Conservation (phyloP, 1,139 yeast species). For the Geotrichum cucujoidarum region DNA sequence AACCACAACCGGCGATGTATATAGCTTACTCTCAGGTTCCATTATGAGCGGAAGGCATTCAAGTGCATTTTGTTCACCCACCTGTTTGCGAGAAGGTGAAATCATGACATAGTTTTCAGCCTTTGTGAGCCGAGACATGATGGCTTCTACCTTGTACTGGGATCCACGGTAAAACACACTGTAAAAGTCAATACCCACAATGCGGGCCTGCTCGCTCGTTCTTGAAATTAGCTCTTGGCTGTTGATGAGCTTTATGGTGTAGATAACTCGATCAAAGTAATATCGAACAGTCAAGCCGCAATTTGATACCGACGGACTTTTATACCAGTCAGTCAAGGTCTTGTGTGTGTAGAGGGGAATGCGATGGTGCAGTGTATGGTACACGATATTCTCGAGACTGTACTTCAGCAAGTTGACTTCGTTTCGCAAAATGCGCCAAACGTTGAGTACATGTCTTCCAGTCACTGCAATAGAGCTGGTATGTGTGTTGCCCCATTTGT, state of each 20-base stretch:
- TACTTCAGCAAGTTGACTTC: constrained; percentile 64
- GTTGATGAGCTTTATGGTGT: constrained; percentile 50
- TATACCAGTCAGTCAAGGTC: constrained; percentile 52
- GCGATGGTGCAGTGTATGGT: constrained; percentile 59
- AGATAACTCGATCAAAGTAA: constrained; percentile 46
- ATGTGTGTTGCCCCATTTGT: constrained; percentile 78
- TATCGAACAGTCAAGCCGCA: constrained; percentile 47
- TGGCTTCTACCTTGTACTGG: constrained; percentile 87
- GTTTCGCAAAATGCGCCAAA: constrained; percentile 71
- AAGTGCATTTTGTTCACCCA: constrained; percentile 76
- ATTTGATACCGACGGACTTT: constrained; percentile 25
- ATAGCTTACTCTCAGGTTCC: constrained; percentile 85
- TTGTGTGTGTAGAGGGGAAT: constrained; percentile 56
- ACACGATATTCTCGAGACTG: constrained; percentile 71
- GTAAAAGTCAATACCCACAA: constrained; percentile 84
- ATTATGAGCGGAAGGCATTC: constrained; percentile 85
- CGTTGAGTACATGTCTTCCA: constrained; percentile 77
- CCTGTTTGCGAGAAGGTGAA: constrained; percentile 79
- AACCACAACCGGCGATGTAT: constrained; percentile 83
- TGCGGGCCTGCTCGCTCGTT: constrained; percentile 77
- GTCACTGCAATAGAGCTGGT: constrained; percentile 63
- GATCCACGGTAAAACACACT: constrained; percentile 89
- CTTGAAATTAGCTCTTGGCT: constrained; percentile 63
- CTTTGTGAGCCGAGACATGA: constrained; percentile 67
- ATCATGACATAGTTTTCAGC: constrained; percentile 65